Percentiles rank a stretch among this genome's conserved stretches.
These are phyloP conservation scores for Silene conica DNA, from an alignment of 148 eudicot genomes.

Conservation along the genomic window DNA sequence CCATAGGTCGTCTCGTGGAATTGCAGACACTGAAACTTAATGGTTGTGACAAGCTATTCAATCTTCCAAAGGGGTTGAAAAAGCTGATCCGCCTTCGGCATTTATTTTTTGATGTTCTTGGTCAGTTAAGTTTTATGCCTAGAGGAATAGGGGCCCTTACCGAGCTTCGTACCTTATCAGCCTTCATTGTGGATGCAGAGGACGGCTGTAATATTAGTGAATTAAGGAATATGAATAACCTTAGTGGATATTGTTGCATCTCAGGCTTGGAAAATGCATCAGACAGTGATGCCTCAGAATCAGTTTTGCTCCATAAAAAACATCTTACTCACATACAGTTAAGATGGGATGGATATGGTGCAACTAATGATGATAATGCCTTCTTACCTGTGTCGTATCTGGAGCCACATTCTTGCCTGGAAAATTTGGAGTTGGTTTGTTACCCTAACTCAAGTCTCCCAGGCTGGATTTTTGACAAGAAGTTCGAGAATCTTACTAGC, in stretches of 20 bases:
- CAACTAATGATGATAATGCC: no score
- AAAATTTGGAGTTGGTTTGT: background rate
- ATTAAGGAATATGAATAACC: constrained; percentile 22
- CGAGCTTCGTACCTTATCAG: constrained; percentile 15
- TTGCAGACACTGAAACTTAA: constrained; percentile 18
- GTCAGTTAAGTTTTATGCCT: constrained; percentile 27
- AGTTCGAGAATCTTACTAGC: background rate
- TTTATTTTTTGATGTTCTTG: constrained; percentile 25
- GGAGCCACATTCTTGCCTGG: constrained; percentile 2
- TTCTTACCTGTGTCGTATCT: background rate
- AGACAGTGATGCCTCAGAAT: no score
- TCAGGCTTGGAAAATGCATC: constrained; percentile 21
- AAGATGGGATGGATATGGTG: constrained; percentile 3
- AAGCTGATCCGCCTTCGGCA: constrained; percentile 25
- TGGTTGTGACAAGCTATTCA: background rate
- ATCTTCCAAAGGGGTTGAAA: constrained; percentile 24
- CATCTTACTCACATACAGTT: no score
- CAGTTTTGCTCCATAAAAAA: no score
- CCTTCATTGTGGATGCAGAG: constrained; percentile 25
- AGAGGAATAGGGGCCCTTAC: constrained; percentile 21
- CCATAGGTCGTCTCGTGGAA: constrained; percentile 6
- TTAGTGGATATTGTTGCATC: constrained; percentile 25
- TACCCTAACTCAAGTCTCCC: constrained; percentile 2
- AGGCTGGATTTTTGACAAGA: background rate
- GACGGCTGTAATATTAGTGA: constrained; percentile 24